Evolutionary conservation across 306 rosid species (phyloP), one percentile per base, ranked within the genome.

Genomic region (Quillaja saponaria): DNA sequence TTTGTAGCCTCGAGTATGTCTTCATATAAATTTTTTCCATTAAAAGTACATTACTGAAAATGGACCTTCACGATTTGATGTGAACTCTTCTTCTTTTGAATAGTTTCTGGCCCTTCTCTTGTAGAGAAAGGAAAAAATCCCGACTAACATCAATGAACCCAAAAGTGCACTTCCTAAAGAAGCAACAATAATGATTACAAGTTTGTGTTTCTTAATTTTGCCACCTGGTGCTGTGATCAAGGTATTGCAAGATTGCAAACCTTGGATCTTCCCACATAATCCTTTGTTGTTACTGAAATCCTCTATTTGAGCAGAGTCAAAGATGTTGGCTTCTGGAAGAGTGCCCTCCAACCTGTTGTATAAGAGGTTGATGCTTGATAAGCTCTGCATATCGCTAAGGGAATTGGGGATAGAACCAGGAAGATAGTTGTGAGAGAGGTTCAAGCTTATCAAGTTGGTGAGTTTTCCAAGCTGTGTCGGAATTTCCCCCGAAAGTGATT

Each of bases 321-420:
- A 75, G 42, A 69, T 55, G 21, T 63, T 67, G 3, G 40, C 44
- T 19, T 15, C 49, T 5, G 80, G 75, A 25, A 75, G 49, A 41
- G 56, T 66, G 34, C 80, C 80, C 41, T 75, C 80, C 6, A 75
- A 49, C 18, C 40, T 17, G 71, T 75, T 75, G 55, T 55, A 28
- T 8, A 75, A 75, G 3, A 75, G 55, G 49, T 75, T 55, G 7
- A 68, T 68, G 17, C 31, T 41, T 8, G 42, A 53, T 39, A 68
- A 62, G 61, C 80, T 49, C 49, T 55, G 3, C 71, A 68, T 68
- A 18, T 13, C 11, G 17, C 48, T n/a, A n/a, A n/a, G n/a, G n/a
- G n/a, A n/a, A n/a, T n/a, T n/a, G n/a, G n/a, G n/a, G n/a, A n/a
- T n/a, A n/a, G n/a, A n/a, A n/a, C n/a, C n/a, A n/a, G n/a, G n/a